Conservation (phyloP, 1,284 basidiomycete species). For the Rhodotorula sp. region DNA sequence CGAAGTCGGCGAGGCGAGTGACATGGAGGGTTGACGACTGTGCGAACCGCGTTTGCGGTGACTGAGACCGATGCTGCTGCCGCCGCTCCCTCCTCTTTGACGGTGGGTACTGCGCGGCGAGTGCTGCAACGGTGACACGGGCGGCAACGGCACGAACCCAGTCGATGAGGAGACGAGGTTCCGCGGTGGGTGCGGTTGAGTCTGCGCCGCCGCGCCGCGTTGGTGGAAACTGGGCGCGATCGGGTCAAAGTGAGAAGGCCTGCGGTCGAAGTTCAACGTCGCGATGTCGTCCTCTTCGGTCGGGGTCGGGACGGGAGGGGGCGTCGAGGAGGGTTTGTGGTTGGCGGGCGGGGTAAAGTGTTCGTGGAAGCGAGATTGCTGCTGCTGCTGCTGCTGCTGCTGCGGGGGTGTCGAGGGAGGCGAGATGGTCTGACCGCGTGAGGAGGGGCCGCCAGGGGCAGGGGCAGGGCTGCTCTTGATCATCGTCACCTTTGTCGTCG, state of each 20-base stretch:
- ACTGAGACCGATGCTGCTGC: not conserved
- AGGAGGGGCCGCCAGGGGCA: no score
- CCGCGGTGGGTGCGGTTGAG: not conserved
- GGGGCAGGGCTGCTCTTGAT: no score
- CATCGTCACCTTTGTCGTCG: not conserved
- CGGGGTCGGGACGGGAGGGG: conserved; percentile 1
- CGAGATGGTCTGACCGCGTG: not conserved
- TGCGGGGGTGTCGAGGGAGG: not conserved
- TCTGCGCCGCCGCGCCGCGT: not conserved
- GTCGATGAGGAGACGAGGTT: not conserved
- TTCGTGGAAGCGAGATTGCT: not conserved
- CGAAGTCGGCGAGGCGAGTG: conserved; percentile 16
- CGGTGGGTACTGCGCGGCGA: not conserved
- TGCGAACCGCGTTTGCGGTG: conserved; percentile 18
- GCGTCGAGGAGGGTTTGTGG: not conserved
- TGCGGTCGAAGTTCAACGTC: conserved; percentile 31
- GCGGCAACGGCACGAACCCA: not conserved
- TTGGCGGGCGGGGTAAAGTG: conserved; percentile 4
- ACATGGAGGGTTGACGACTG: conserved; percentile 28
- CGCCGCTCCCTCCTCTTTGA: not conserved
- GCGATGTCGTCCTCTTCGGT: conserved; percentile 29
- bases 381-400: no score
- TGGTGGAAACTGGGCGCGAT: conserved; percentile 29
- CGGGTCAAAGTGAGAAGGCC: conserved; percentile 36
- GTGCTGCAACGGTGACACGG: conserved; percentile 3